A percentile compares a stretch with the other conserved stretches of the same genome.
phyloP scores from a whole-genome alignment of 2,329 filamentous ascomycete species.

The Sporothrix pseudoabietina region DNA sequence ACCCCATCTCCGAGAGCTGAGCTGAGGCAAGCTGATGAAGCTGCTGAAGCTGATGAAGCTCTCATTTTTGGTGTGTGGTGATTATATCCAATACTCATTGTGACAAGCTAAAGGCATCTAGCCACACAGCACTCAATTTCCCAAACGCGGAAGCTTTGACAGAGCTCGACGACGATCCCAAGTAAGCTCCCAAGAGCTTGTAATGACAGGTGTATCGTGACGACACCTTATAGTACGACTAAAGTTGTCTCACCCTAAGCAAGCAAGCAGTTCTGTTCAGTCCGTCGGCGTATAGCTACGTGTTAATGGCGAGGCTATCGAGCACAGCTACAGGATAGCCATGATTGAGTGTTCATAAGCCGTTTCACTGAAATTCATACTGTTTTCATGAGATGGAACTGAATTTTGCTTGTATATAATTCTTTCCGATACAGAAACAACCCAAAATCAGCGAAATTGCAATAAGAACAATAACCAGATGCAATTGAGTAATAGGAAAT shows the following conservation, averaged over 20 bases:
- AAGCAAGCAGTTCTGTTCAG: too few relatives aligned
- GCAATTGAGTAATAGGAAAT: background rate
- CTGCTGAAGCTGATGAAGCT: slow-evolving; percentile 8
- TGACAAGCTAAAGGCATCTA: background rate
- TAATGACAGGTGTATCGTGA: background rate
- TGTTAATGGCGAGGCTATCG: too few relatives aligned
- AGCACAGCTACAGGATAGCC: too few relatives aligned
- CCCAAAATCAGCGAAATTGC: background rate
- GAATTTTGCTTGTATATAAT: slow-evolving; percentile 1
- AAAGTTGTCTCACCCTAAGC: background rate
- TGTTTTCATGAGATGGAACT: background rate
- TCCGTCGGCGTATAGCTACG: background rate
- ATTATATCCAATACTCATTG: background rate
- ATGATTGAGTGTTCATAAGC: too few relatives aligned
- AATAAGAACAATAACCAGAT: background rate
- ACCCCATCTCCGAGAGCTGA: background rate
- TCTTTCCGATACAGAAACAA: background rate
- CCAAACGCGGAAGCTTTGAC: background rate
- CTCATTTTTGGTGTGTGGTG: background rate
- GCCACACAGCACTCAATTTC: background rate
- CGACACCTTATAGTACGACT: background rate
- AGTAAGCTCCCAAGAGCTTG: background rate
- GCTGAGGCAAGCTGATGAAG: slow-evolving; percentile 10
- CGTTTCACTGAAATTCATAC: too few relatives aligned
- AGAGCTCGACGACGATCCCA: background rate